Conservation (phyloP, 106 monocot genomes). For the Triglochin maritima region DNA sequence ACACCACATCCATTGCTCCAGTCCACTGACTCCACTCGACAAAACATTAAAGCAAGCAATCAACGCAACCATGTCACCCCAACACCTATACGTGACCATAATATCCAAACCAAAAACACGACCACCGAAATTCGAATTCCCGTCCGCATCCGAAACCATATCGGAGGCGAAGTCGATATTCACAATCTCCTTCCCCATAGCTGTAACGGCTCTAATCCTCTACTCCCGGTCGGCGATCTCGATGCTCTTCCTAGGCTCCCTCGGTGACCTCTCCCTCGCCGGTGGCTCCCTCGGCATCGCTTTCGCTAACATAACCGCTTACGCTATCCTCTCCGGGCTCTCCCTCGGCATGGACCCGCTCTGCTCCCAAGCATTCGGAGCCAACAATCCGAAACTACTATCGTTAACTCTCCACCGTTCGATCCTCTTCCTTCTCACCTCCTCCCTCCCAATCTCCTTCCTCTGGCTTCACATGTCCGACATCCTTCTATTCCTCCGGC, state of each 20-base stretch:
- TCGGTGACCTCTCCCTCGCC: conserved; percentile 20
- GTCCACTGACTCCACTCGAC: neutral
- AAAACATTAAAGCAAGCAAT: neutral
- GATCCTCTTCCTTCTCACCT: conserved; percentile 21
- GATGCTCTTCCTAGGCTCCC: conserved; percentile 26
- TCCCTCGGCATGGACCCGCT: conserved; percentile 29
- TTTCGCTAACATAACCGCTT: conserved; percentile 27
- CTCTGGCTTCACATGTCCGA: conserved; percentile 22
- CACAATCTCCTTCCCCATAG: conserved; percentile 20
- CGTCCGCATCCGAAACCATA: neutral
- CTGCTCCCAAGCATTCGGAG: conserved; percentile 28
- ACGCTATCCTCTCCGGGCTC: conserved; percentile 24
- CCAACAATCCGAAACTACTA: conserved; percentile 18
- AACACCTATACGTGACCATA: neutral
- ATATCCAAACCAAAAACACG: neutral
- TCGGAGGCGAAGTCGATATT: conserved; percentile 15
- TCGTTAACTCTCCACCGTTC: conserved; percentile 22
- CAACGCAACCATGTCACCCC: neutral
- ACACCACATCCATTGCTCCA: no score
- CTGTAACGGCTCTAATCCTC: conserved; percentile 18
- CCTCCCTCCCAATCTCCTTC: conserved; percentile 18
- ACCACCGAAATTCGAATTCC: neutral
- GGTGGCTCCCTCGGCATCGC: conserved; percentile 22
- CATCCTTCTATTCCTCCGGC: conserved; percentile 20
- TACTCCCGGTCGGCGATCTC: conserved; percentile 26